Base-by-base conservation (phyloP, 257 asterid species). In the Prunella vulgaris region DNA sequence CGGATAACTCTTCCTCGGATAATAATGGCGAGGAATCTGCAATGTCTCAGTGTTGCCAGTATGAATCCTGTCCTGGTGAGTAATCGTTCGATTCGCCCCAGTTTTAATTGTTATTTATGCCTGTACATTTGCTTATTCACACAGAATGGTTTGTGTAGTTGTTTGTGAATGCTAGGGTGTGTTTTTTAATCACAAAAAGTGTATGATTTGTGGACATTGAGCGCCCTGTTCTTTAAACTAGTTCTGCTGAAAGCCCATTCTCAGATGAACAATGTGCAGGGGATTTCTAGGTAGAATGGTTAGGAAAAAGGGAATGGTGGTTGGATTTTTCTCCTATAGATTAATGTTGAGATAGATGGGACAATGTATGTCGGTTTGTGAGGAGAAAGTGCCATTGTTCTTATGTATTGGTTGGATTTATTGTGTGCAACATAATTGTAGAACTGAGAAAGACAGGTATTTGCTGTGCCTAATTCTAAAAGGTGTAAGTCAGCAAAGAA, bases 31-130 rank as follows among this genome's bases (percentile, higher is more conserved):
- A 75, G 13, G 82, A 73, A 32, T 42, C 68, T 62, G 58, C 63
- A 17, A 18, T 48, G 44, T 46, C 85, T 10, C 71, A 7, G 65
- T 77, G 22, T 48, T 82, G 71, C 75, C 74, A 66, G 40, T 74
- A 64, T 61, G 78, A 85, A 73, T 78, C 89, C n/a, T 86, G 93
- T 81, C 82, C 87, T 2, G 9, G 95, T 83, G 70, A 64, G 84
- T 69, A 68, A 66, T 71, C 30, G 9, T 5, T 58, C 67, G 24
- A 13, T 35, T 56, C 53, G 8, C 3, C 58, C 24, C 46, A 1
- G 8, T 7, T 62, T 61, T 20, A 10, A 53, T 35, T 6, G 17
- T 54, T 64, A 21, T 22, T 25, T 35, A 32, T 48, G 13, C 2
- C 7, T 37, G 17, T 54, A 17, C 4, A 9, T 56, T 52, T 64